Base-by-base conservation (phyloP, 495 filamentous ascomycete genomes). In the Glutinoglossum americanum region DNA sequence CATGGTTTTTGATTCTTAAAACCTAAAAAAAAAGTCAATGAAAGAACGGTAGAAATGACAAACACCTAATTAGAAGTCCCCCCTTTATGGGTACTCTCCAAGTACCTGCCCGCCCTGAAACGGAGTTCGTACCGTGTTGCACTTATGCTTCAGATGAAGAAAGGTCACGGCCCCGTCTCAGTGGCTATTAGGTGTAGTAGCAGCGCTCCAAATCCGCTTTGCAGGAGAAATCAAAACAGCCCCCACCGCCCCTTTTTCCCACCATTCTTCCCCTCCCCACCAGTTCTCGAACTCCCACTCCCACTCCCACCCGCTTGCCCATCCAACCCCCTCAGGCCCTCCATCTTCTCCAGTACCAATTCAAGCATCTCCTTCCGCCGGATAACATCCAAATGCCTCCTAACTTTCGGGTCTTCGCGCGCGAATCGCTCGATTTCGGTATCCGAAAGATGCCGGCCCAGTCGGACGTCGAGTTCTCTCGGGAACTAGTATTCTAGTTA, bases 261-360 rank as follows among this genome's bases (percentile, higher is more conserved):
- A 5, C 37, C 37, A 2, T 17, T 41, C 32, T 35, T 35, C 32
- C 11, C 32, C 32, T 35, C 11, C 32, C 32, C 32, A 11, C 32
- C 11, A 35, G 32, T 35, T 4, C 11, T 35, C 37, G 37, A 9
- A 7, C n/a, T n/a, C n/a, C n/a, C n/a, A n/a, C n/a, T n/a, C n/a
- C 9, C 7, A 39, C 37, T 11, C 6, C 37, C 37, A 39, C 37
- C 37, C n/a, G 8, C 47, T n/a, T 27, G 47, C 47, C 49, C 49
- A 28, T 95, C 87, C 21, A 98, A 70, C 53, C 83, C 80, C 57
- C 85, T 76, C 61, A 98, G 71, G 37, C 83, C 80, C 63, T 97
- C 87, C 74, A 96, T 95, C 75, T 99, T 96, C 68, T 83, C 80
- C 25, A 99, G 72, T 11, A 90, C 92, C 56, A 95, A 71, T 70